Evolutionary conservation across 192 early-diverging fungal genomes (phyloP).

Genomic region (Coemansia interrupta): DNA sequence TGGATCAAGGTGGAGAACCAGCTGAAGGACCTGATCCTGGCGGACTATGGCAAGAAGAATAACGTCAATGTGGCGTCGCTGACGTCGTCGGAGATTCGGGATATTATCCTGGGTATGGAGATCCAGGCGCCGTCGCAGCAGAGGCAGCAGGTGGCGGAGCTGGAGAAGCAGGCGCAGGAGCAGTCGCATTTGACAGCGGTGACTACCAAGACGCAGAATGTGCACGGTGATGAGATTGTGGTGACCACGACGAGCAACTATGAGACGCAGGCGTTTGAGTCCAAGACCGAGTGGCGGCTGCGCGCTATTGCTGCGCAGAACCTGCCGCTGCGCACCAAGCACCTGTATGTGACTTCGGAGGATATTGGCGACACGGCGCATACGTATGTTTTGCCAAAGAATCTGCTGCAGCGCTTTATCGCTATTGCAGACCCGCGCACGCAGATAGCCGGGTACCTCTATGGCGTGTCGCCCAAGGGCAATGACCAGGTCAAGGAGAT

Average conservation of each 20-base stretch:
- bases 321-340: slow-evolving; percentile 89
- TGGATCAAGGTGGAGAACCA: slow-evolving; percentile 94
- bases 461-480: slow-evolving; percentile 85
- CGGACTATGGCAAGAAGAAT: slow-evolving; percentile 99
- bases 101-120: slow-evolving; percentile 99
- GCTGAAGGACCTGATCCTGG: slow-evolving; percentile 95
- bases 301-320: slow-evolving; percentile 97
- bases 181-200: slow-evolving; percentile 92
- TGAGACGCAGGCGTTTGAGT: slow-evolving; percentile 94
- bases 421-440: slow-evolving; percentile 90
- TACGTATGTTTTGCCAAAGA: slow-evolving; percentile 97
- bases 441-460: slow-evolving; percentile 93
- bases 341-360: slow-evolving; percentile 94
- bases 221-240: slow-evolving; percentile 97
- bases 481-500: slow-evolving; percentile 95
- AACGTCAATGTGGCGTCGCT: slow-evolving; percentile 96
- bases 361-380: slow-evolving; percentile 92
- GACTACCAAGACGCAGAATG: slow-evolving; percentile 94
- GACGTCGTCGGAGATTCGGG: slow-evolving; percentile 94
- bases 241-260: slow-evolving; percentile 97
- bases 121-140: slow-evolving; percentile 94
- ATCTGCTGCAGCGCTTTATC: slow-evolving; percentile 95
- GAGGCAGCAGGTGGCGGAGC: slow-evolving; percentile 96
- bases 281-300: slow-evolving; percentile 98
- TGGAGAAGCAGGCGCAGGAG: slow-evolving; percentile 92